A percentile compares a stretch with the other conserved stretches of the same genome.
These are phyloP conservation scores for Chaetomium globosum DNA, from an alignment of 2,329 filamentous ascomycete genomes.

Conservation along the genomic window DNA sequence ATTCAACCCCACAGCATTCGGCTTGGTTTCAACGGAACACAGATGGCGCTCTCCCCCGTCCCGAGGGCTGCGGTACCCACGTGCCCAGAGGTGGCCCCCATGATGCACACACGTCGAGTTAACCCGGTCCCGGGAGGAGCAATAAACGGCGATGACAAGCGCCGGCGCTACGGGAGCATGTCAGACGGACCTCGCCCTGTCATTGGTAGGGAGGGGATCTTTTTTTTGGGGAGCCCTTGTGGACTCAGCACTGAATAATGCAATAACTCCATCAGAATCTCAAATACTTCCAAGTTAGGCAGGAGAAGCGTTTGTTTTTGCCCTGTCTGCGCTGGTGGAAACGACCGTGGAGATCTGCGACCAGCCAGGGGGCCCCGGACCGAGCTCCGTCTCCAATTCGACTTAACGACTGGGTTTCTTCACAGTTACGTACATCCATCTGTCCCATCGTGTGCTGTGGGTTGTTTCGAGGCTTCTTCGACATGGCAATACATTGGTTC, in stretches of 20 bases:
- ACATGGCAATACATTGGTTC: not conserved
- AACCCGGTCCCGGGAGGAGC: constrained; percentile 20
- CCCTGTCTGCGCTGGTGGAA: constrained; percentile 3
- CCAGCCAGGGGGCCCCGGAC: not conserved
- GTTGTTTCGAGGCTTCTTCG: not conserved
- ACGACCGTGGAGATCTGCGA: constrained; percentile 19
- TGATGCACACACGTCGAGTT: not conserved
- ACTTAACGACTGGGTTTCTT: no score
- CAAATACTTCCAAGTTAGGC: constrained; percentile 24
- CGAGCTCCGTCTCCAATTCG: constrained; percentile 10
- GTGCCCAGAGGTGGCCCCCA: constrained; percentile 13
- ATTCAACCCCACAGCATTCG: not conserved
- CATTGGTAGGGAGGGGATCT: constrained; percentile 22
- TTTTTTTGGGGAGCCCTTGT: not conserved
- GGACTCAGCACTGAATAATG: constrained; percentile 9
- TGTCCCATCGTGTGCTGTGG: not conserved
- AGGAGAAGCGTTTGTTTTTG: constrained; percentile 20
- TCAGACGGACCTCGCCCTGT: not conserved
- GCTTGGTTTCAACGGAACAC: not conserved
- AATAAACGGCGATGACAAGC: constrained; percentile 26
- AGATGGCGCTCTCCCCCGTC: not conserved
- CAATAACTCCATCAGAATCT: not conserved
- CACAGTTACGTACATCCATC: no score
- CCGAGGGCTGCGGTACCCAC: not conserved
- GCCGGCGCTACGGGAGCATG: constrained; percentile 30